Evolutionary conservation across 352 stramenopile species (phyloP).

Genomic region (Globisporangium barbulae): DNA sequence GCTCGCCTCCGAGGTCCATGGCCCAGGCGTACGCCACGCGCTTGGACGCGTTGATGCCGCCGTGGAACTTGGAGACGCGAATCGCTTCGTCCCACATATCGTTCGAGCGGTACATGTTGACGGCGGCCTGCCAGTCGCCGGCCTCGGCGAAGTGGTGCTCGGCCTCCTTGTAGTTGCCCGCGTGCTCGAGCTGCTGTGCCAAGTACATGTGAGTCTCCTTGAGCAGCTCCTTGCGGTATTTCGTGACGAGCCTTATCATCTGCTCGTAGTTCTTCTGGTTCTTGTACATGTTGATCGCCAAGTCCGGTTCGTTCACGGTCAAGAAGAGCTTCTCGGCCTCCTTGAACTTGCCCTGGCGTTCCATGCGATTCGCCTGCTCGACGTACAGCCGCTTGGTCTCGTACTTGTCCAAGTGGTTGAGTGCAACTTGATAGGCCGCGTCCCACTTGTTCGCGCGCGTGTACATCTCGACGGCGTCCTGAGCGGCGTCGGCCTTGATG

Average conservation of each 20-base stretch:
- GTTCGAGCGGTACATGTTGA: slow-evolving; percentile 94
- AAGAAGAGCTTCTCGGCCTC: slow-evolving; percentile 94
- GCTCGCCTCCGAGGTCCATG: slow-evolving; percentile 88
- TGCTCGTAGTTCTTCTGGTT: slow-evolving; percentile 94
- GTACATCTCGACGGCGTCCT: slow-evolving; percentile 95
- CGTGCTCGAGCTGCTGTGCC: slow-evolving; percentile 91
- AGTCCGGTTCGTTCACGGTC: slow-evolving; percentile 89
- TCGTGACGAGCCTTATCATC: slow-evolving; percentile 93
- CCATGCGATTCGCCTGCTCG: slow-evolving; percentile 90
- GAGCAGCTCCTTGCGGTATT: slow-evolving; percentile 91
- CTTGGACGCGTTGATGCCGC: slow-evolving; percentile 90
- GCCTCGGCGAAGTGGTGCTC: slow-evolving; percentile 92
- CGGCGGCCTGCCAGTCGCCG: slow-evolving; percentile 90
- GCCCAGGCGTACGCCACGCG: slow-evolving; percentile 93
- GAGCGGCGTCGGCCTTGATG: slow-evolving; percentile 86
- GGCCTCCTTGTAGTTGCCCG: slow-evolving; percentile 91
- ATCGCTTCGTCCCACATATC: slow-evolving; percentile 96
- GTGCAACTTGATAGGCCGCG: slow-evolving; percentile 89
- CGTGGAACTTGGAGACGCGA: slow-evolving; percentile 92
- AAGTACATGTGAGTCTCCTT: slow-evolving; percentile 93
- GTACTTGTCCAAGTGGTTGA: slow-evolving; percentile 91
- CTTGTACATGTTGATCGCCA: slow-evolving; percentile 97
- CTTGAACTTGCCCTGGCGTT: slow-evolving; percentile 87
- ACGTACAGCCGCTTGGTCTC: slow-evolving; percentile 92
- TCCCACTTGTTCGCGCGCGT: slow-evolving; percentile 92